phyloP scores from a whole-genome alignment of 2,329 filamentous ascomycete genomes.

The Elsinoe arachidis region DNA sequence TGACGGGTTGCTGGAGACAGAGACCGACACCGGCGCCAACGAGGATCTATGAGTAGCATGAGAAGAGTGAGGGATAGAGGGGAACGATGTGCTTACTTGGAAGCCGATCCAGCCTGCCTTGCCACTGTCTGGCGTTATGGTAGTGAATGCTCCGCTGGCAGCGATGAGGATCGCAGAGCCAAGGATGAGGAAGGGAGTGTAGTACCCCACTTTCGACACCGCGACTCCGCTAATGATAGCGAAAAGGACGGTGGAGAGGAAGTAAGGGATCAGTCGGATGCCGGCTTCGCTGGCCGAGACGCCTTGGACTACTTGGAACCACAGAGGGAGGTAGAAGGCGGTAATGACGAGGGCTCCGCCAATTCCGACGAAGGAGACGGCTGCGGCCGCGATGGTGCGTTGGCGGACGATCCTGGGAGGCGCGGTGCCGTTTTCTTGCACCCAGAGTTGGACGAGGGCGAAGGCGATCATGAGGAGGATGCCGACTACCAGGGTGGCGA shows the following conservation, averaged over 20 bases:
- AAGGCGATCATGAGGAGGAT: slow-evolving; percentile 34
- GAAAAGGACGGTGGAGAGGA: slow-evolving; percentile 33
- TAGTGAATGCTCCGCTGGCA: slow-evolving; percentile 34
- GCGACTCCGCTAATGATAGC: slow-evolving; percentile 30
- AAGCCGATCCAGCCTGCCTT: slow-evolving; percentile 18
- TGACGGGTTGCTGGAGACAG: slow-evolving; percentile 34
- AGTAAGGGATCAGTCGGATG: slow-evolving; percentile 35
- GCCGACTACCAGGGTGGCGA: slow-evolving; percentile 39
- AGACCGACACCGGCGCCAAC: slow-evolving; percentile 31
- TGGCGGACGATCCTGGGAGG: slow-evolving; percentile 39
- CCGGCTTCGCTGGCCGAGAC: slow-evolving; percentile 32
- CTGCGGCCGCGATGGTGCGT: slow-evolving; percentile 34
- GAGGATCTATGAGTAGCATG: slow-evolving; percentile 17
- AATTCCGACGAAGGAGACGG: slow-evolving; percentile 33
- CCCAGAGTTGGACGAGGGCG: slow-evolving; percentile 34
- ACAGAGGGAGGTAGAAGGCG: slow-evolving; percentile 27
- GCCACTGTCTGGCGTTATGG: slow-evolving; percentile 14
- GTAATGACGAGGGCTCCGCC: slow-evolving; percentile 38
- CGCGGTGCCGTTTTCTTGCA: slow-evolving; percentile 37
- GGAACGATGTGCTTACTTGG: slow-evolving; percentile 15
- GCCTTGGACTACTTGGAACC: slow-evolving; percentile 36
- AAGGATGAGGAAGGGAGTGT: slow-evolving; percentile 36
- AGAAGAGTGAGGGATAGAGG: no score
- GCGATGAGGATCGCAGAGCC: slow-evolving; percentile 32
- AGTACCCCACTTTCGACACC: slow-evolving; percentile 35